A percentile compares a stretch with the other conserved stretches of the same genome.
Conservation (phyloP, 2,329 filamentous ascomycete genomes). For the Tolypocladium tropicale region DNA sequence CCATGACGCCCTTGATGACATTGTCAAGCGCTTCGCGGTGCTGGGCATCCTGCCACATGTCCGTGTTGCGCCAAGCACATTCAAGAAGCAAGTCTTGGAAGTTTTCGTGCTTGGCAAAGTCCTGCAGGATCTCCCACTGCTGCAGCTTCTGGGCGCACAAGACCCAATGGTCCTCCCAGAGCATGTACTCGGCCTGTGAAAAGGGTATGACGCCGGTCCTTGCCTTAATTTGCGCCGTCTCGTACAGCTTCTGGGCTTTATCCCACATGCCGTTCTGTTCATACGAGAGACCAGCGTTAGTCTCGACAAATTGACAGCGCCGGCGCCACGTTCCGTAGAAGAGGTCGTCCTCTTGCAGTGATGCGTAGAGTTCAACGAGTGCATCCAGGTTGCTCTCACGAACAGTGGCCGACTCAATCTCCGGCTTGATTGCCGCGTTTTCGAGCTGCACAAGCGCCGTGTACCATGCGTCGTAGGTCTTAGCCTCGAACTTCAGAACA, state of each 20-base stretch:
- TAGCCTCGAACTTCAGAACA: conserved; percentile 88
- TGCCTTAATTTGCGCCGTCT: conserved; percentile 93
- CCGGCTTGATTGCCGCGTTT: conserved; percentile 73
- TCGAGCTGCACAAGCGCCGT: conserved; percentile 86
- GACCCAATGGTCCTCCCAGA: conserved; percentile 99
- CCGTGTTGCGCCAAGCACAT: conserved; percentile 89
- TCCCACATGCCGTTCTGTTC: conserved; percentile 99
- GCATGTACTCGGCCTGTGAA: conserved; percentile 92
- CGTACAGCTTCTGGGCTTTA: conserved; percentile 94
- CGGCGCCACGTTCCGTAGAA: conserved; percentile 97
- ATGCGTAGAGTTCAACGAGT: conserved; percentile 84
- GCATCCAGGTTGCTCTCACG: conserved; percentile 94
- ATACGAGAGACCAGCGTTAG: conserved; percentile 91
- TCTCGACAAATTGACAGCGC: conserved; percentile 92
- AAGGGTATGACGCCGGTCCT: conserved; percentile 93
- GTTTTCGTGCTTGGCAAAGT: conserved; percentile 98
- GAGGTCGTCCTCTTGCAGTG: conserved; percentile 86
- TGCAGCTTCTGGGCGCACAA: conserved; percentile 96
- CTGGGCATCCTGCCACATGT: conserved; percentile 83
- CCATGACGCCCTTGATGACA: conserved; percentile 94
- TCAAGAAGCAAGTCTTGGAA: conserved; percentile 93
- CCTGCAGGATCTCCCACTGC: conserved; percentile 95
- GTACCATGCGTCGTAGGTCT: conserved; percentile 96
- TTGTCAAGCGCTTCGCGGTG: conserved; percentile 84
- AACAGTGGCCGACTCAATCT: conserved; percentile 73